phyloP scores from a whole-genome alignment of 495 filamentous ascomycete genomes.

The Lasiosphaeriaceae sp. region DNA sequence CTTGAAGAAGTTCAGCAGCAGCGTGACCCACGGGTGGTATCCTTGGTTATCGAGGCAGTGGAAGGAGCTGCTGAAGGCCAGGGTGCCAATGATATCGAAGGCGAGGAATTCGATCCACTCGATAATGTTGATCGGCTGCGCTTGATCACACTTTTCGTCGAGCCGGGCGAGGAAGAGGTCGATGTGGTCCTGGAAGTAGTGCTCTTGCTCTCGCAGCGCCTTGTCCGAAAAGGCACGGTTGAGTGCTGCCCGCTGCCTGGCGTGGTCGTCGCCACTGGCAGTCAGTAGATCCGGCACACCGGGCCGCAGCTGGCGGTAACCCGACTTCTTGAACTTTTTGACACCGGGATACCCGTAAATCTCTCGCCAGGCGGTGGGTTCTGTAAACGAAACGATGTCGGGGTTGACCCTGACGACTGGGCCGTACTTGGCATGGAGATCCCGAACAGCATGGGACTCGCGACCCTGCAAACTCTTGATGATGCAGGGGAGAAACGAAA shows the following conservation, averaged over 20 bases:
- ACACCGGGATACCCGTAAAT: constrained; percentile 47
- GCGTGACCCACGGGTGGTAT: constrained; percentile 42
- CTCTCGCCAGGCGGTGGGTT: constrained; percentile 50
- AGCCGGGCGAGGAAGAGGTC: constrained; percentile 22
- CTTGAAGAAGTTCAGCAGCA: constrained; percentile 28
- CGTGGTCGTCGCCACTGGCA: constrained; percentile 32
- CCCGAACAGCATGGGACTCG: neutral
- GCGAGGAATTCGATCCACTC: constrained; percentile 48
- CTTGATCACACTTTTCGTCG: constrained; percentile 14
- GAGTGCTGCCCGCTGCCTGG: constrained; percentile 36
- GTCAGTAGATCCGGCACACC: constrained; percentile 16
- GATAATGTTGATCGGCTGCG: constrained; percentile 31
- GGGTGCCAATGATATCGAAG: constrained; percentile 58
- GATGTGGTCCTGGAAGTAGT: constrained; percentile 32
- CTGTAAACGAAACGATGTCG: constrained; percentile 51
- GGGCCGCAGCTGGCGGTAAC: constrained; percentile 11
- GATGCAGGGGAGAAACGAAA: neutral
- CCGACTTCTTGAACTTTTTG: constrained; percentile 35
- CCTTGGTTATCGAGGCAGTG: constrained; percentile 40
- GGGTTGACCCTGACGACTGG: constrained; percentile 52
- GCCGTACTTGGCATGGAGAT: constrained; percentile 48
- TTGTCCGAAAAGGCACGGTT: constrained; percentile 48
- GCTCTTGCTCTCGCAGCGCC: constrained; percentile 36
- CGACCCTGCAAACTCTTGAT: neutral
- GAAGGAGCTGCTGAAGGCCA: constrained; percentile 51